Base-by-base conservation (phyloP, 768 basidiomycete genomes). In the Lanmaoa rubissima region DNA sequence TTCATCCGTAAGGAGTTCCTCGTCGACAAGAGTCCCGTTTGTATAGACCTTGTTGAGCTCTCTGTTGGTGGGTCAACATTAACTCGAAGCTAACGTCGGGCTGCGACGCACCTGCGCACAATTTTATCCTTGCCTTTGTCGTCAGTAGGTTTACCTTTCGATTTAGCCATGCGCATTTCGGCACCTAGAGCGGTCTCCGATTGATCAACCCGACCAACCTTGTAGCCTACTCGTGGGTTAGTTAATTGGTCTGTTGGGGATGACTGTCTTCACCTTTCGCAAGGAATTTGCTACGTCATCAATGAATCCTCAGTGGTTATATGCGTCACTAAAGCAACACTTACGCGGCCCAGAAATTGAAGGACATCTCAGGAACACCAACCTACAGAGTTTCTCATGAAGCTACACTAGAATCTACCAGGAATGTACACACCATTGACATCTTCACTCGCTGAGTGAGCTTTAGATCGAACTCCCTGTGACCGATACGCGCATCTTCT, bases 31-130 rank as follows among this genome's bases (percentile, higher is more conserved):
- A 0, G 97, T 99, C 3, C 97, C 97, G 50, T 92, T 92, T 0
- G 97, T 99, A 69, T 95, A 91, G 43, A 99, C 93, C 76, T 95
- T 96, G 72, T 91, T 91, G 48, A 99, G 79, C 65, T 95, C 97
- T 47, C 89, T 89, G 66, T 58, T 32, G 62, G 55, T 24, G 9
- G 41, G 28, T 62, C 50, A 57, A 41, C 34, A 46, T 24, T 24
- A 21, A 17, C 16, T 24, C 39, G 2, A 47, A 8, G 26, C 45
- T 7, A 16, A 53, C 1, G 28, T 51, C 12, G n/a, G 7, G 28
- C 28, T 5, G 3, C 73, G 31, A 53, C 60, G 21, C 55, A 86
- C 87, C 93, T 79, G 59, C 88, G 78, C 41, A 98, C 97, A 49
- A 98, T 98, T 76, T 96, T 92, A 7, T 91, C 91, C 59, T 83